Evolutionary conservation across 2,329 filamentous ascomycete genomes (phyloP).

Genomic region (Aureobasidium pullulans): DNA sequence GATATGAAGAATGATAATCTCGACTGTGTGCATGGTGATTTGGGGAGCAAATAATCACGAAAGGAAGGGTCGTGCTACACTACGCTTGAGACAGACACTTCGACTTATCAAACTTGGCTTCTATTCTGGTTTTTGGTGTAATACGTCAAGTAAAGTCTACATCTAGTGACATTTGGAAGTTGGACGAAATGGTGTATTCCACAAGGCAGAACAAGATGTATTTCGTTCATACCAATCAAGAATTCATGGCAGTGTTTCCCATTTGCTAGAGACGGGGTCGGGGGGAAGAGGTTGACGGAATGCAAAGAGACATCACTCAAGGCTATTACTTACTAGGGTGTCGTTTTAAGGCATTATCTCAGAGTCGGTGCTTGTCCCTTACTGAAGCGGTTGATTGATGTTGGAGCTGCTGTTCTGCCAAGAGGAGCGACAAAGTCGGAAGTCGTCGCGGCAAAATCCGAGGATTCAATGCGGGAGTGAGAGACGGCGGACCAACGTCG

Average conservation of each 20-base stretch:
- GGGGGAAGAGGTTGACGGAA: neutral
- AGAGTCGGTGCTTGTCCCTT: neutral
- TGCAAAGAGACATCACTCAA: too few relatives aligned
- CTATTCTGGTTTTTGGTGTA: neutral
- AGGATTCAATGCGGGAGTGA: conserved; percentile 7
- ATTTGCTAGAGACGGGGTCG: neutral
- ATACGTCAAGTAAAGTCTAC: neutral
- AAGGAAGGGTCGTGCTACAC: too few relatives aligned
- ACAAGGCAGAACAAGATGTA: neutral
- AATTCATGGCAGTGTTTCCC: neutral
- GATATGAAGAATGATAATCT: neutral
- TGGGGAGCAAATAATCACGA: neutral
- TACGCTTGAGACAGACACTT: neutral
- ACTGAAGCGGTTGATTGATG: neutral
- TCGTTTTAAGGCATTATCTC: neutral
- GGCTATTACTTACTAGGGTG: too few relatives aligned
- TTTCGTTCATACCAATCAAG: neutral
- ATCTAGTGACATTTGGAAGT: neutral
- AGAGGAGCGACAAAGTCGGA: conserved; percentile 8
- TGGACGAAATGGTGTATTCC: neutral
- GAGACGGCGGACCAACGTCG: conserved; percentile 12
- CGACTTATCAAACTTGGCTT: too few relatives aligned
- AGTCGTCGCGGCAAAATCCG: conserved; percentile 1
- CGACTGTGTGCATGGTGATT: neutral
- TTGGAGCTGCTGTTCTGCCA: neutral